phyloP scores from a whole-genome alignment of 148 eudicot species.

The Oxyria digyna region DNA sequence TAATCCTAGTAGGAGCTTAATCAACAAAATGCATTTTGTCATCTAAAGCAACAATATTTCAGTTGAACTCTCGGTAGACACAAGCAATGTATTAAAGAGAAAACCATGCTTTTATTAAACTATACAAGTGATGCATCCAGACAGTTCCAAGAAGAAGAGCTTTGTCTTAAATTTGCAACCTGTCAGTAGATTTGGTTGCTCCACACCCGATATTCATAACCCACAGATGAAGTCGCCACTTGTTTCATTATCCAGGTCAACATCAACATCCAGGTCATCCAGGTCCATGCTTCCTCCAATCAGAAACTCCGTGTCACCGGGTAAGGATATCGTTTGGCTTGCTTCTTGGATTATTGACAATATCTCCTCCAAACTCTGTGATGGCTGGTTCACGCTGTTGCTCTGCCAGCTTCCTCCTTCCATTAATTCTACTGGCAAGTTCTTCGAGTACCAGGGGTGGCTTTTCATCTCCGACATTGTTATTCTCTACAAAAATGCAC shows the following conservation, averaged over 20 bases:
- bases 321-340: constrained; percentile 21
- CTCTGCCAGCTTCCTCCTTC: constrained; percentile 55
- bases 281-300: constrained; percentile 57
- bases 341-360: constrained; percentile 58
- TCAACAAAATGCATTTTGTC: too few relatives aligned
- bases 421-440: constrained; percentile 60
- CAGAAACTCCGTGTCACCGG: constrained; percentile 15
- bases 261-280: constrained; percentile 63
- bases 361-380: constrained; percentile 57
- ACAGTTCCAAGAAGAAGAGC: neutral
- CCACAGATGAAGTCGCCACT: constrained; percentile 61
- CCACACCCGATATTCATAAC: constrained; percentile 16
- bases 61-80: neutral
- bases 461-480: constrained; percentile 63
- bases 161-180: neutral
- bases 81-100: too few relatives aligned
- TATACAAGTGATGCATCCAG: neutral
- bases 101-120: neutral
- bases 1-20: too few relatives aligned
- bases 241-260: constrained; percentile 41
- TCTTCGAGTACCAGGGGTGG: constrained; percentile 71
- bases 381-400: constrained; percentile 40
- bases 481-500: constrained; percentile 42
- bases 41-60: too few relatives aligned
- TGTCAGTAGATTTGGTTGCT: neutral